Percentiles rank a stretch among this genome's conserved stretches.
These are phyloP conservation scores for Amylocarpus encephaloides DNA, from an alignment of 2,329 filamentous ascomycete genomes.

Conservation along the genomic window DNA sequence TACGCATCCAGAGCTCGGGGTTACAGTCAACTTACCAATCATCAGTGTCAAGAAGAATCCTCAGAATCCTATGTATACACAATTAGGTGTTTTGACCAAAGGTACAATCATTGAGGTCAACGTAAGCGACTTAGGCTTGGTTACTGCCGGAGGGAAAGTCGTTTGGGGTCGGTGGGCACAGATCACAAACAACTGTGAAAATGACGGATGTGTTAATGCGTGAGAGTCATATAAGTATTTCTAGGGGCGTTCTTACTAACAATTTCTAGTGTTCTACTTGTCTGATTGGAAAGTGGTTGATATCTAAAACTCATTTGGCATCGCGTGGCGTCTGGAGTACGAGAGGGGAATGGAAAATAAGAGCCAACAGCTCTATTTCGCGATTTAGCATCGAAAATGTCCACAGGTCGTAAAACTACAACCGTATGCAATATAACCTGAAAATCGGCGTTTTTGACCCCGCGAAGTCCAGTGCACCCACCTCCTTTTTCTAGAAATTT, in stretches of 20 bases:
- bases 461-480: no score
- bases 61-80: conserved; percentile 84
- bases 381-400: no score
- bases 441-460: no score
- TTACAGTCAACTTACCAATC: conserved; percentile 83
- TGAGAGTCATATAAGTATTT: conserved; percentile 1
- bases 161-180: conserved; percentile 86
- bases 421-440: no score
- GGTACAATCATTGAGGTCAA: conserved; percentile 87
- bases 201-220: conserved; percentile 56
- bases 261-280: conserved; percentile 19
- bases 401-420: no score
- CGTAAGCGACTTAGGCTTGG: conserved; percentile 82
- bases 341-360: background rate
- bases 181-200: conserved; percentile 53
- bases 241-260: conserved; percentile 1
- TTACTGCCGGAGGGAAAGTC: conserved; percentile 86
- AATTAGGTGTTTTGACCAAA: conserved; percentile 74
- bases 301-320: background rate
- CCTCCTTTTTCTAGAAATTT: no score
- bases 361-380: no score
- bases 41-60: conserved; percentile 74
- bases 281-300: conserved; percentile 12
- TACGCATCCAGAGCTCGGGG: conserved; percentile 64
- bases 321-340: background rate